These are phyloP conservation scores for Kodamaea derodonti DNA, from an alignment of 1,139 yeast genomes.

Conservation along the genomic window DNA sequence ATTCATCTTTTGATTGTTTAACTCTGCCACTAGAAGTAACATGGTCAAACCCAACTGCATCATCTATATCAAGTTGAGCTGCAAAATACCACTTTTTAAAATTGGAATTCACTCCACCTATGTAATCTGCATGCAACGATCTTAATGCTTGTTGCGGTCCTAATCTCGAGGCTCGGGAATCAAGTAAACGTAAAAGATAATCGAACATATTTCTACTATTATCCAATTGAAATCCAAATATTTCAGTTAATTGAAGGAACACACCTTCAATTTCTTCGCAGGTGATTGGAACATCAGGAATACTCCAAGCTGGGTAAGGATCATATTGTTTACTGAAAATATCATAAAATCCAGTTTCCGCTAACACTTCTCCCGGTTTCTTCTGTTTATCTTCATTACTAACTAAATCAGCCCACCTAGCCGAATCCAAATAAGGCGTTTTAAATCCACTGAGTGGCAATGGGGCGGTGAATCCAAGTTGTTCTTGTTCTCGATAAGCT, in stretches of 20 bases:
- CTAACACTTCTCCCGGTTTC: slow-evolving; percentile 27
- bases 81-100: slow-evolving; percentile 97
- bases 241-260: slow-evolving; percentile 35
- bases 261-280: slow-evolving; percentile 13
- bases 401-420: slow-evolving; percentile 42
- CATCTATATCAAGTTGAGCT: slow-evolving; percentile 83
- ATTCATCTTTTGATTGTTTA: slow-evolving; percentile 22
- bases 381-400: slow-evolving; percentile 15
- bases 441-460: slow-evolving; percentile 43
- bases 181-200: slow-evolving; percentile 56
- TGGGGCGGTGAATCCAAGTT: slow-evolving; percentile 5
- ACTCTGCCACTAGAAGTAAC: slow-evolving; percentile 33
- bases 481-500: slow-evolving; percentile 3
- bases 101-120: slow-evolving; percentile 91
- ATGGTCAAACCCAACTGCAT: slow-evolving; percentile 67
- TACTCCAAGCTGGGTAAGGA: slow-evolving; percentile 60
- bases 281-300: slow-evolving; percentile 18
- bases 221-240: slow-evolving; percentile 68
- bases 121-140: slow-evolving; percentile 66
- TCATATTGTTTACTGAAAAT: slow-evolving; percentile 38
- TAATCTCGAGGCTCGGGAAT: slow-evolving; percentile 68
- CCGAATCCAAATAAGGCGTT: slow-evolving; percentile 43
- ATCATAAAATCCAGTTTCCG: slow-evolving; percentile 40
- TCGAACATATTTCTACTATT: slow-evolving; percentile 64
- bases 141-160: slow-evolving; percentile 51